phyloP scores from a whole-genome alignment of 2,329 filamentous ascomycete species.

The Waltergamsia citrina region DNA sequence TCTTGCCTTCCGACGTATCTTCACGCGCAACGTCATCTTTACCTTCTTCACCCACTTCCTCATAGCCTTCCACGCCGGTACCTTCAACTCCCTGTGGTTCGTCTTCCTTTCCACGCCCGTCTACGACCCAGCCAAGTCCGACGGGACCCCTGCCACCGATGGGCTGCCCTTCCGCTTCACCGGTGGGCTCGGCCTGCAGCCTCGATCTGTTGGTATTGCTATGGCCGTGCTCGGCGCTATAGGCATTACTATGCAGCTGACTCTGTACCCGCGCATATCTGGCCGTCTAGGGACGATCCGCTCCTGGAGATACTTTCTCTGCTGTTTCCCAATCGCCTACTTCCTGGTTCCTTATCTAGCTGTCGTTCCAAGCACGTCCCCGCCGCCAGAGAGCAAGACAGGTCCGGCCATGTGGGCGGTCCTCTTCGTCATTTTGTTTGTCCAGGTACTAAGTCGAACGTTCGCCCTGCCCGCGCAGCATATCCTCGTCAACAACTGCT shows the following conservation, averaged over 20 bases:
- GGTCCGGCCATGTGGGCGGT: constrained; percentile 54
- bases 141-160: constrained; percentile 14
- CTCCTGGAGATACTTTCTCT: constrained; percentile 59
- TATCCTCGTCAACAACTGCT: constrained; percentile 38
- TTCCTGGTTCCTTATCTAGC: constrained; percentile 61
- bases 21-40: constrained; percentile 42
- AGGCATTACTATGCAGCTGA: constrained; percentile 53
- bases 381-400: constrained; percentile 39
- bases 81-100: constrained; percentile 69
- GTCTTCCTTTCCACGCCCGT: constrained; percentile 68
- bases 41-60: constrained; percentile 59
- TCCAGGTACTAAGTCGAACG: constrained; percentile 59
- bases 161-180: constrained; percentile 55
- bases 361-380: constrained; percentile 47
- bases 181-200: constrained; percentile 66
- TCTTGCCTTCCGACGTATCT: constrained; percentile 43
- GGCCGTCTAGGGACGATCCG: constrained; percentile 56
- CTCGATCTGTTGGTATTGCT: constrained; percentile 62
- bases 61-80: constrained; percentile 63
- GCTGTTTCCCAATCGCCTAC: constrained; percentile 64
- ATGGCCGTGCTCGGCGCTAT: constrained; percentile 69
- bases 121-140: constrained; percentile 29
- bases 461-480: constrained; percentile 42
- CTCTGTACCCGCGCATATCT: constrained; percentile 62
- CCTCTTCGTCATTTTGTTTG: constrained; percentile 49